Evolutionary conservation across 768 basidiomycete genomes (phyloP).

Genomic region (Xerocomellus dryophilus): DNA sequence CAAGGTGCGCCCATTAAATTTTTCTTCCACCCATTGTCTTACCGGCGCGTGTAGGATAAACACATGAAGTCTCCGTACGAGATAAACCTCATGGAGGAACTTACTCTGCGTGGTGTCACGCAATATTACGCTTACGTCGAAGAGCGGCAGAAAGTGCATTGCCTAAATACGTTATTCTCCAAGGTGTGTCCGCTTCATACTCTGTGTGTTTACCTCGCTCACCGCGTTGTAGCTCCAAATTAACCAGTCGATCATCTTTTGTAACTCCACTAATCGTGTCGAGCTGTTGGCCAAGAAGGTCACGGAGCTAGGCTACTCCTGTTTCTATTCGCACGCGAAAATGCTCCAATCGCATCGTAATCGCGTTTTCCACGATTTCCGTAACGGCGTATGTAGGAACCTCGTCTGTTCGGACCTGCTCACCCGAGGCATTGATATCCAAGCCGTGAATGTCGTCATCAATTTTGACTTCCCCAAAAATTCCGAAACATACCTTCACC

Average conservation of each 20-base stretch:
- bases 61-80: conserved; percentile 95
- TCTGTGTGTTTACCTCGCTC: not conserved
- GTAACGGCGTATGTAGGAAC: conserved; percentile 96
- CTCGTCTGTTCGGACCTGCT: conserved; percentile 97
- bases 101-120: conserved; percentile 96
- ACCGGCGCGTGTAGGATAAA: conserved; percentile 62
- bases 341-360: conserved; percentile 99
- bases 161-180: conserved; percentile 98
- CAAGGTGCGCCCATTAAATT: conserved; percentile 54
- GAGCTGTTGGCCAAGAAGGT: conserved; percentile 99
- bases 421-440: conserved; percentile 99
- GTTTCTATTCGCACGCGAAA: conserved; percentile 99
- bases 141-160: conserved; percentile 99
- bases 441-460: conserved; percentile 99
- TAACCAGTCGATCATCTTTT: conserved; percentile 99
- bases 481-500: conserved; percentile 97
- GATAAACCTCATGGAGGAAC: conserved; percentile 99
- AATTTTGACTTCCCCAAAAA: conserved; percentile 99
- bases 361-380: conserved; percentile 99
- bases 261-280: conserved; percentile 99
- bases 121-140: conserved; percentile 99
- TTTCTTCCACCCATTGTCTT: not conserved
- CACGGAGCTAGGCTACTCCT: conserved; percentile 98
- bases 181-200: conserved; percentile 52
- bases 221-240: conserved; percentile 80